Conservation (phyloP, 306 rosid genomes). For the Amphicarpaea edgeworthii region DNA sequence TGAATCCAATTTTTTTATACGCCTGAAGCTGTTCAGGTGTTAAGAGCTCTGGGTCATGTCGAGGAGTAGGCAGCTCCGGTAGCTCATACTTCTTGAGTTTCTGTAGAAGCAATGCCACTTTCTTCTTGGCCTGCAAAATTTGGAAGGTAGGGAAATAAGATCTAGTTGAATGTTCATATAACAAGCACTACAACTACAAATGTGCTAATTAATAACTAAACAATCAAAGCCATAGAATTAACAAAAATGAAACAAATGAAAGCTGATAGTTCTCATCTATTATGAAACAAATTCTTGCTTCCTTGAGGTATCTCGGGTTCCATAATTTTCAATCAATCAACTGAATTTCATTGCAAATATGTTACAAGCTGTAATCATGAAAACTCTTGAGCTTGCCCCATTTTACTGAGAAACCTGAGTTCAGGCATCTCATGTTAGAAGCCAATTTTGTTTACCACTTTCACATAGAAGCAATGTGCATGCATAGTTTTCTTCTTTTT, state of each 20-base stretch:
- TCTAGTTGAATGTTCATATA: constrained; percentile 38
- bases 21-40: constrained; percentile 93
- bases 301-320: background rate
- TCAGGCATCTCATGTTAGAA: no score
- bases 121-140: constrained; percentile 88
- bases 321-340: constrained; percentile 24
- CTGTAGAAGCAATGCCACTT: constrained; percentile 89
- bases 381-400: no score
- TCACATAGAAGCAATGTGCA: background rate
- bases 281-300: background rate
- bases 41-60: constrained; percentile 92
- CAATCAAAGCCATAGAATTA: constrained; percentile 22
- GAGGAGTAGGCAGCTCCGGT: constrained; percentile 88
- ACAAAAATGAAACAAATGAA: constrained; percentile 16
- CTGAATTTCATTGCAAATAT: background rate
- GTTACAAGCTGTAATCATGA: no score
- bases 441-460: constrained; percentile 1
- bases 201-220: constrained; percentile 32
- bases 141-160: constrained; percentile 29
- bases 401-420: no score
- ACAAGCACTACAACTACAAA: constrained; percentile 16
- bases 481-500: background rate
- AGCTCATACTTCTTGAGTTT: constrained; percentile 94
- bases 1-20: constrained; percentile 83
- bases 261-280: constrained; percentile 2